These are phyloP conservation scores for Xerocomellus dryophilus DNA, from an alignment of 768 basidiomycete genomes.

Conservation along the genomic window DNA sequence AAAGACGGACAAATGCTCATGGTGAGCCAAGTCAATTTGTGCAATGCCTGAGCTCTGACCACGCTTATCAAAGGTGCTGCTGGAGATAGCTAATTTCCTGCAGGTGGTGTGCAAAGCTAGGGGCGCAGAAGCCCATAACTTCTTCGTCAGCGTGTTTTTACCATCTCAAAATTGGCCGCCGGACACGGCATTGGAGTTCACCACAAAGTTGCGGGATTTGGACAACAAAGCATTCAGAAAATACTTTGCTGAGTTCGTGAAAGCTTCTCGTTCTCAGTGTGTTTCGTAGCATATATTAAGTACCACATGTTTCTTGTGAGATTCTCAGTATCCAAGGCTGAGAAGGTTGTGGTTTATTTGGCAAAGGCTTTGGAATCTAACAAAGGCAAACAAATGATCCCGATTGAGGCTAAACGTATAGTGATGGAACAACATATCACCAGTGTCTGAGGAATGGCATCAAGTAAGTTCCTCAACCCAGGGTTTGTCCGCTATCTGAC, in stretches of 20 bases:
- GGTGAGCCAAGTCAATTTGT: constrained; percentile 44
- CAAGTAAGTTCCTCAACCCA: constrained; percentile 20
- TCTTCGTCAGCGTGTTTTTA: constrained; percentile 74
- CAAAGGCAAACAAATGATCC: constrained; percentile 30
- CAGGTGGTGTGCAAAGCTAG: constrained; percentile 75
- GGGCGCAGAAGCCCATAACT: constrained; percentile 79
- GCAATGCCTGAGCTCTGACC: not conserved
- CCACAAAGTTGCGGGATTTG: constrained; percentile 67
- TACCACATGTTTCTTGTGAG: constrained; percentile 3
- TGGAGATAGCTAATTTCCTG: constrained; percentile 84
- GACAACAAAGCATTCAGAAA: constrained; percentile 78
- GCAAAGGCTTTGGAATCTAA: constrained; percentile 34
- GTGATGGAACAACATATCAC: constrained; percentile 16
- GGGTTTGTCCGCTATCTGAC: constrained; percentile 13
- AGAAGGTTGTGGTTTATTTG: constrained; percentile 22
- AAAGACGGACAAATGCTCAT: constrained; percentile 85
- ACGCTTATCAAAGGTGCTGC: constrained; percentile 58
- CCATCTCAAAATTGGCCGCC: constrained; percentile 88
- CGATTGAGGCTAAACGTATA: constrained; percentile 13
- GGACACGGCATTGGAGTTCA: constrained; percentile 73
- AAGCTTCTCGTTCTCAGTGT: constrained; percentile 56
- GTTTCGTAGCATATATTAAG: constrained; percentile 43
- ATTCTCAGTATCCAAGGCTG: no score
- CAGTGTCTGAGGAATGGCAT: constrained; percentile 26
- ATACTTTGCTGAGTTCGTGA: constrained; percentile 84